Base-by-base conservation (phyloP, 1,139 yeast genomes). In the Candida tropicalis region DNA sequence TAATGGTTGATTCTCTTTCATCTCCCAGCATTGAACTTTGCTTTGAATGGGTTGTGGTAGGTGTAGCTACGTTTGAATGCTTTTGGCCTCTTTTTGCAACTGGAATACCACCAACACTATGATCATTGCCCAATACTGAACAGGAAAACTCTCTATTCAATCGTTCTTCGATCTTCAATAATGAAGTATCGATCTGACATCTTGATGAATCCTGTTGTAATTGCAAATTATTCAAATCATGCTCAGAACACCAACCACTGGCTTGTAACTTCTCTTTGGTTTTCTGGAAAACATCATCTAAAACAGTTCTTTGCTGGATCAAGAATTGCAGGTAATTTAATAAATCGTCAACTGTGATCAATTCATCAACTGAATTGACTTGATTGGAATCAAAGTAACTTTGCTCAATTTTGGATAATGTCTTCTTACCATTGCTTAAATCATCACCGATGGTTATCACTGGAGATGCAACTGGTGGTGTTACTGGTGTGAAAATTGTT, bases 221-320 rank as follows among this genome's bases (percentile, higher is more conserved):
- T 49, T 63, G 68, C 41, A 71, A 59, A 55, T 70, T 72, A 47
- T 70, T 64, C 54, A 73, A 63, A 53, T 73, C 78, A 47, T 70
- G 70, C 27, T 55, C 56, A 2, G 77, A 70, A 50, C 77, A 72
- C 79, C 79, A 73, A 2, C 79, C 79, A 41, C 71, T 65, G 33
- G 62, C 63, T 22, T 53, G 46, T 45, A 73, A 61, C 42, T 70
- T 60, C 38, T 59, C 56, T 42, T 58, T 66, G n/a, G 77, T 67
- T 18, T 59, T 53, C 35, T 61, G 67, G 49, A 63, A 73, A 3
- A 73, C 73, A 15, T 66, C 68, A 34, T 57, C 58, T 18, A 68
- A 57, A n/a, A 63, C 55, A 36, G 53, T 55, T 48, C 65, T 66
- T 50, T 67, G 72, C 36, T 58, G 56, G 18, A 52, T 57, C 45